Base-by-base conservation (phyloP, 2,329 filamentous ascomycete genomes). In the Nothomitra cinnamomea region DNA sequence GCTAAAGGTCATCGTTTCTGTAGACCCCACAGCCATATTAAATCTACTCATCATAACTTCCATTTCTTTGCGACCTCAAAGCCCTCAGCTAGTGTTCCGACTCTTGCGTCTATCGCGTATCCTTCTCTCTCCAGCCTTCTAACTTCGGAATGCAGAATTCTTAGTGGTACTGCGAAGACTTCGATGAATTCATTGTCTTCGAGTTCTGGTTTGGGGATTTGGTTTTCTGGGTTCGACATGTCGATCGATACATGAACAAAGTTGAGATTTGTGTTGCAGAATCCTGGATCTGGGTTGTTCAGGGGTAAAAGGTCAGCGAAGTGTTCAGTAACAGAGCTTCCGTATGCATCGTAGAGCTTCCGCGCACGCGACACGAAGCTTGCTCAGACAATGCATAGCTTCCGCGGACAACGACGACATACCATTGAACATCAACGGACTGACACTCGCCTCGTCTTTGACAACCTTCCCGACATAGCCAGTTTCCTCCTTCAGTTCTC, bases 121-220 rank as follows among this genome's bases (percentile, higher is more conserved):
- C 86, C 86, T 58, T 87, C 71, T 1, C 69, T 69, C 62, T 88
- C 84, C 1, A 88, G 70, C 58, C 66, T 74, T 64, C 79, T 78
- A 62, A 81, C 81, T 62, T 83, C 79, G 0, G 73, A 73, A 70
- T 82, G 87, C 40, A 90, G 65, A 13, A 74, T 70, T 19, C 67
- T 69, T 43, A 90, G 63, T 4, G 80, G 81, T 6, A 87, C 73
- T 7, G 76, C 78, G 61, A 90, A 89, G 35, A 82, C 81, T 64
- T 89, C 84, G 61, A 90, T 89, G 63, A 88, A 89, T 67, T 90
- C 85, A 57, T 80, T 82, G 24, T 88, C 85, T 63, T 90, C 85
- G 5, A 89, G 72, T 62, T 83, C 70, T 0, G 85, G 80, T 64
- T 80, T 73, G 1, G 78, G 79, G 53, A 84, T 72, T 63, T 82